These are phyloP conservation scores for Phytophthora boehmeriae DNA, from an alignment of 352 stramenopile species.

Conservation along the genomic window DNA sequence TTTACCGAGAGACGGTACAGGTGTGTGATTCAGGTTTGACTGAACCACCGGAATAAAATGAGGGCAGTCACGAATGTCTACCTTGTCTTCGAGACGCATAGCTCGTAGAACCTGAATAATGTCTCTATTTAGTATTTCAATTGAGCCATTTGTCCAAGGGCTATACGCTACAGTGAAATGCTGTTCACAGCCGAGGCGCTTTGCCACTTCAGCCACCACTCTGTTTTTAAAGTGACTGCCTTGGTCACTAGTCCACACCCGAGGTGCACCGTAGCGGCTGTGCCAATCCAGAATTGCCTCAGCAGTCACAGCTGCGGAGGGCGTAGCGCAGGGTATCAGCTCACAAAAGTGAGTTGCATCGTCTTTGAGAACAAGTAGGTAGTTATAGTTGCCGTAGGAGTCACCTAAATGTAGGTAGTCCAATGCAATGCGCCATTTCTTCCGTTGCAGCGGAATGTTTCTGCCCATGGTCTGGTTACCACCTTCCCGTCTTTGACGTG, in stretches of 20 bases:
- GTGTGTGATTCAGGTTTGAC: slow-evolving; percentile 37
- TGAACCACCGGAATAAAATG: slow-evolving; percentile 29
- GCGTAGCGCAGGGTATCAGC: slow-evolving; percentile 23
- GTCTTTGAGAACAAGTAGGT: slow-evolving; percentile 43
- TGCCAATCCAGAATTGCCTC: slow-evolving; percentile 35
- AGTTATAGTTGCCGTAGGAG: slow-evolving; percentile 14
- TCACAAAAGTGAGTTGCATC: slow-evolving; percentile 32
- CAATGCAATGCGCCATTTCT: slow-evolving; percentile 39
- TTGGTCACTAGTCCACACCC: slow-evolving; percentile 30
- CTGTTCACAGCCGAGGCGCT: slow-evolving; percentile 10
- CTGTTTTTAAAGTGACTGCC: slow-evolving; percentile 44
- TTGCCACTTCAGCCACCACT: slow-evolving; percentile 20
- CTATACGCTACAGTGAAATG: slow-evolving; percentile 26
- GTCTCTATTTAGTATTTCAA: slow-evolving; percentile 39
- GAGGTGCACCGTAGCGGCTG: slow-evolving; percentile 27
- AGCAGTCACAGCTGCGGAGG: slow-evolving; percentile 5
- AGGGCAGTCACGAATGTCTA: slow-evolving; percentile 17
- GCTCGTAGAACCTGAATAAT: slow-evolving; percentile 28
- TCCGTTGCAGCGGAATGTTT: slow-evolving; percentile 8
- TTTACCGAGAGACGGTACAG: slow-evolving; percentile 23
- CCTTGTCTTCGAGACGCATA: slow-evolving; percentile 7
- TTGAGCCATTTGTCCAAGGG: slow-evolving; percentile 37
- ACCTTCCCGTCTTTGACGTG: slow-evolving; percentile 26
- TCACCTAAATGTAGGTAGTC: slow-evolving; percentile 36
- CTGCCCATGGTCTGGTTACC: slow-evolving; percentile 12